Evolutionary conservation across 2,329 filamentous ascomycete species (phyloP).

Genomic region (Trichoderma lentiforme): DNA sequence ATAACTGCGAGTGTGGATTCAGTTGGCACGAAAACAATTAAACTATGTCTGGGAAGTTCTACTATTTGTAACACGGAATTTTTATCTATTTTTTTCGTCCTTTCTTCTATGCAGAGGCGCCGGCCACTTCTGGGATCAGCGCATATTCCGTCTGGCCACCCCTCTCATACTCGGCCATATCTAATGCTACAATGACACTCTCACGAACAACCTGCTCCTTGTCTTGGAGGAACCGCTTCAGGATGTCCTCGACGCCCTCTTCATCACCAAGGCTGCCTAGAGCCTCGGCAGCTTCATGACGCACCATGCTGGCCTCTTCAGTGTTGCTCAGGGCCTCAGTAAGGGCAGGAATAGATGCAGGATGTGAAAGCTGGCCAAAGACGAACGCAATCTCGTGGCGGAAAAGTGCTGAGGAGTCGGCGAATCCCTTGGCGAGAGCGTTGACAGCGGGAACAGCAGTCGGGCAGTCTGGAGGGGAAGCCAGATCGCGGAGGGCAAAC

Average conservation of each 20-base stretch:
- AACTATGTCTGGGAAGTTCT: slow-evolving; percentile 3
- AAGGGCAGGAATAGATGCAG: slow-evolving; percentile 91
- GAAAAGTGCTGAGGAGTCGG: slow-evolving; percentile 86
- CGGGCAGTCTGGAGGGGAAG: slow-evolving; percentile 85
- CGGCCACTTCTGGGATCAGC: slow-evolving; percentile 66
- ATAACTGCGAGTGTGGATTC: slow-evolving; percentile 75
- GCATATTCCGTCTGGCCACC: slow-evolving; percentile 88
- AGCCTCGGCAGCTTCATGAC: slow-evolving; percentile 95
- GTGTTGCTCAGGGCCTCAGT: slow-evolving; percentile 72
- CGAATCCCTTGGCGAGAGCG: slow-evolving; percentile 80
- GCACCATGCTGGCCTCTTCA: slow-evolving; percentile 90
- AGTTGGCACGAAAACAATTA: slow-evolving; percentile 61
- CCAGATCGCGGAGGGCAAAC: slow-evolving; percentile 94
- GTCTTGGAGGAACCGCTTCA: slow-evolving; percentile 83
- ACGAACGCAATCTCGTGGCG: slow-evolving; percentile 98
- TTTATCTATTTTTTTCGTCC: not conserved
- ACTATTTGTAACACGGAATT: not conserved
- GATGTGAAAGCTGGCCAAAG: slow-evolving; percentile 92
- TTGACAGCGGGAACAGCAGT: slow-evolving; percentile 85
- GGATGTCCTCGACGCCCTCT: slow-evolving; percentile 81
- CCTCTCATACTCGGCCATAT: slow-evolving; percentile 97
- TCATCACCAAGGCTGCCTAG: slow-evolving; percentile 91
- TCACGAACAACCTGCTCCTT: slow-evolving; percentile 91
- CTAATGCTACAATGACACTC: slow-evolving; percentile 89
- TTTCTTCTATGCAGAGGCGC: slow-evolving; percentile 38